Percentiles rank a stretch among this genome's conserved stretches.
Evolutionary conservation across 345 rosid species (phyloP).

Genomic region (Litchi chinensis): DNA sequence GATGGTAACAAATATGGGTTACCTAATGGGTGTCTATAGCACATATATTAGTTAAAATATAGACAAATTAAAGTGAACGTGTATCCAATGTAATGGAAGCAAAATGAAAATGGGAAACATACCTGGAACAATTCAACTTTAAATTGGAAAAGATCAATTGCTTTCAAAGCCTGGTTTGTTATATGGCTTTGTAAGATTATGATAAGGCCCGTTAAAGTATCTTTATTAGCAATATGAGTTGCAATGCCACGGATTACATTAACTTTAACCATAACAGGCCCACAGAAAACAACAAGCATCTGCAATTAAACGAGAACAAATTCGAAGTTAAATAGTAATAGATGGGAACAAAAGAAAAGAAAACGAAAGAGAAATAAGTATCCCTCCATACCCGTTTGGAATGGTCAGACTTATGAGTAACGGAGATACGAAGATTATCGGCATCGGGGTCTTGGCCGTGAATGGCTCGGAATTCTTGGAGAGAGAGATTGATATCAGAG

Average conservation of each 20-base stretch:
- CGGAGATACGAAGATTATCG: constrained; percentile 65
- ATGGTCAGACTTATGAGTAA: constrained; percentile 51
- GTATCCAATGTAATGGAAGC: neutral
- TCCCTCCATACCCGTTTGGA: constrained; percentile 54
- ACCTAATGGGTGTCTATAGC: neutral
- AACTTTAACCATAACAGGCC: constrained; percentile 69
- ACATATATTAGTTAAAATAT: too few relatives aligned
- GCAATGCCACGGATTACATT: constrained; percentile 56
- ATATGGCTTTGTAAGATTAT: constrained; percentile 70
- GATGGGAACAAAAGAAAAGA: too few relatives aligned
- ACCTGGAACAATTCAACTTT: constrained; percentile 94
- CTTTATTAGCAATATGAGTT: constrained; percentile 58
- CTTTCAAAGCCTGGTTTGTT: constrained; percentile 77
- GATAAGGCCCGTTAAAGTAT: constrained; percentile 61
- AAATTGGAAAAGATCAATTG: constrained; percentile 68
- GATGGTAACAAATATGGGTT: neutral
- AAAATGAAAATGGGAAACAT: neutral
- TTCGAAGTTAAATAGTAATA: neutral
- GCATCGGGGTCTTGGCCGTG: constrained; percentile 58
- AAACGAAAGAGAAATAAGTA: neutral
- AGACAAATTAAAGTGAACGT: neutral
- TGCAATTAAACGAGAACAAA: constrained; percentile 33
- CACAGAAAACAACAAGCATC: constrained; percentile 71
- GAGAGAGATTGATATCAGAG: constrained; percentile 68
- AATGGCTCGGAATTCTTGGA: constrained; percentile 59